Base-by-base conservation (phyloP, 2,329 filamentous ascomycete genomes). In the Rosellinia necatrix region DNA sequence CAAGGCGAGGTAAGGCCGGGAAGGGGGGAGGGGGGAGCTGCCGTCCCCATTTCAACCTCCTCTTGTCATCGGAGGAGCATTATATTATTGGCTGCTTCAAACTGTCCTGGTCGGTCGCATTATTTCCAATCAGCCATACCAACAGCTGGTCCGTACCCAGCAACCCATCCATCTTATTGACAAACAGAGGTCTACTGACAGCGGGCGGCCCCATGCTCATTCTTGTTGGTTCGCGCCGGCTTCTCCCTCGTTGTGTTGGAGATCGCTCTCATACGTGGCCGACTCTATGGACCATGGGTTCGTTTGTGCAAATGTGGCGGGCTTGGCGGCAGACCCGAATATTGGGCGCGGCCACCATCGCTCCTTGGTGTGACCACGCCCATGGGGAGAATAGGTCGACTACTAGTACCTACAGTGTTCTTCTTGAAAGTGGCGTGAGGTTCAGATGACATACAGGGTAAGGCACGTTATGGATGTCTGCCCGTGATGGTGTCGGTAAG, bases 341-440 rank as follows among this genome's bases (percentile, higher is more conserved):
- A 35, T 17, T 41, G 15, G 35, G 47, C 44, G 50, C 48, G 21
- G 34, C 49, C 42, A 19, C 37, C n/a, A n/a, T n/a, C n/a, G n/a
- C n/a, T 35, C 15, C 27, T 41, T 24, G 35, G 47, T 42, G 50
- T 53, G 21, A 27, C 49, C 42, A 19, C 37, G 41, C 42, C 37
- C 27, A 48, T 30, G 32, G 22, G 12, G 29, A 21, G 19, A 17
- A 13, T 35, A 30, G 15, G 43, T n/a, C n/a, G n/a, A n/a, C n/a
- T n/a, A n/a, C n/a, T n/a, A n/a, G n/a, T n/a, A n/a, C n/a, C n/a
- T n/a, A n/a, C n/a, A n/a, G n/a, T n/a, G n/a, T n/a, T n/a, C n/a
- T n/a, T n/a, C n/a, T n/a, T n/a, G n/a, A n/a, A 32, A 29, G 25
- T 24, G 46, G 17, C 40, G 41, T 40, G 40, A 22, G 46, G 38